phyloP scores from a whole-genome alignment of 1,284 basidiomycete species.

The Sparassis latifolia region DNA sequence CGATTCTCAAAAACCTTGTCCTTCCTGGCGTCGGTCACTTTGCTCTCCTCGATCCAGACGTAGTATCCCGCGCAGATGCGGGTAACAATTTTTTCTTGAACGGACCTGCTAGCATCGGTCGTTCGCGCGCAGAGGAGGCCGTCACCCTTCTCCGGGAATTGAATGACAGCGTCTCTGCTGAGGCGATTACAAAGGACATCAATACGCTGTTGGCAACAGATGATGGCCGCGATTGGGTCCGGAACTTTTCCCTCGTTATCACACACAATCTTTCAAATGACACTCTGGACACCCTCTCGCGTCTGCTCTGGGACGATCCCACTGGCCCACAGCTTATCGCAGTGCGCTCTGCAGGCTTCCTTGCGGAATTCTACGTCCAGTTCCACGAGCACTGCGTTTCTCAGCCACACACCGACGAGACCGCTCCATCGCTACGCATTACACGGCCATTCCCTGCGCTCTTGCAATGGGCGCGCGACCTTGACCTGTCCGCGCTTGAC shows the following conservation, averaged over 20 bases:
- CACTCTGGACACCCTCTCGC: conserved; percentile 53
- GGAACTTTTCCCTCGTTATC: conserved; percentile 65
- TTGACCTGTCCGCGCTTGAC: conserved; percentile 76
- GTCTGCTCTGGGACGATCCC: conserved; percentile 61
- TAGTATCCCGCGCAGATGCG: conserved; percentile 69
- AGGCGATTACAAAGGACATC: conserved; percentile 55
- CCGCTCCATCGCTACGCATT: conserved; percentile 77
- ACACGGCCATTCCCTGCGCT: conserved; percentile 85
- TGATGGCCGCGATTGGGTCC: conserved; percentile 41
- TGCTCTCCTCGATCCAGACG: conserved; percentile 71
- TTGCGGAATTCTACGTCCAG: conserved; percentile 85
- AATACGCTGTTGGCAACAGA: conserved; percentile 46
- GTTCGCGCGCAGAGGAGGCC: conserved; percentile 74
- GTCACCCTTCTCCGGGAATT: conserved; percentile 79
- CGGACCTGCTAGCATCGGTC: conserved; percentile 69
- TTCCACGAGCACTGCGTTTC: conserved; percentile 71
- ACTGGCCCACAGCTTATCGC: conserved; percentile 63
- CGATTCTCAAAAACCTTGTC: conserved; percentile 91
- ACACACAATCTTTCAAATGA: conserved; percentile 68
- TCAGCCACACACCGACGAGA: conserved; percentile 26
- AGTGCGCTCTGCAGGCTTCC: conserved; percentile 80
- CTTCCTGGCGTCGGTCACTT: conserved; percentile 92
- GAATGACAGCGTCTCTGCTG: conserved; percentile 80
- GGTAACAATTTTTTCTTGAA: conserved; percentile 97
- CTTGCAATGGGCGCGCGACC: conserved; percentile 59